Base-by-base conservation (phyloP, 768 basidiomycete genomes). In the Auriculariales sp. region DNA sequence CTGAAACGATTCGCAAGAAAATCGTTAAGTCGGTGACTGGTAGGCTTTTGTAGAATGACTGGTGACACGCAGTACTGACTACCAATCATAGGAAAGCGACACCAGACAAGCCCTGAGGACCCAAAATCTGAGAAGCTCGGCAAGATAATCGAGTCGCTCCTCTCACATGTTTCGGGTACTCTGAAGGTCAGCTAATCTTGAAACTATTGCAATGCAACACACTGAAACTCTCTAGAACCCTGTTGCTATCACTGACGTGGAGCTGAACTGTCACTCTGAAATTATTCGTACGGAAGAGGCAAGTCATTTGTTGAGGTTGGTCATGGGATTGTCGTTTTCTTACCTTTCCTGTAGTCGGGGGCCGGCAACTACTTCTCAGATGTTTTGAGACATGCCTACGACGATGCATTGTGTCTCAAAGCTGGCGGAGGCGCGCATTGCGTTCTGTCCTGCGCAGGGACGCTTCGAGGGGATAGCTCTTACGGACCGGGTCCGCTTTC, bases 351-450 rank as follows among this genome's bases (percentile, higher is more conserved):
- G 3, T 53, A 88, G 83, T 78, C 80, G 10, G 77, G 79, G 3
- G 71, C 75, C 15, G 77, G 74, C 14, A 85, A 94, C 58, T 90
- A 86, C 83, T 78, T 92, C 54, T 81, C 88, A 1, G 91, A 94
- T 61, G 76, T 92, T 30, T 61, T 89, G 34, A 68, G 83, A 54
- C 84, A 91, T 62, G 77, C 85, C 0, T 95, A 89, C 55, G 85
- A 89, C 50, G 83, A 83, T 49, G 71, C 74, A 0, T 66, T 81
- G 25, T 72, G 71, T 46, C 63, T 78, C 56, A 71, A 75, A 56
- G 77, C 69, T 19, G 69, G 68, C 47, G 75, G 72, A 10, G 86
- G 78, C 2, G 77, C 86, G 1, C 87, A 93, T 58, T 86, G 79
- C 0, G 86, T 86, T 9, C 70, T 94, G 48, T 75, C 92, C 25